A percentile compares a stretch with the other conserved stretches of the same genome.
These are phyloP conservation scores for Paxillus rubicundulus DNA, from an alignment of 768 basidiomycete genomes.

Conservation along the genomic window DNA sequence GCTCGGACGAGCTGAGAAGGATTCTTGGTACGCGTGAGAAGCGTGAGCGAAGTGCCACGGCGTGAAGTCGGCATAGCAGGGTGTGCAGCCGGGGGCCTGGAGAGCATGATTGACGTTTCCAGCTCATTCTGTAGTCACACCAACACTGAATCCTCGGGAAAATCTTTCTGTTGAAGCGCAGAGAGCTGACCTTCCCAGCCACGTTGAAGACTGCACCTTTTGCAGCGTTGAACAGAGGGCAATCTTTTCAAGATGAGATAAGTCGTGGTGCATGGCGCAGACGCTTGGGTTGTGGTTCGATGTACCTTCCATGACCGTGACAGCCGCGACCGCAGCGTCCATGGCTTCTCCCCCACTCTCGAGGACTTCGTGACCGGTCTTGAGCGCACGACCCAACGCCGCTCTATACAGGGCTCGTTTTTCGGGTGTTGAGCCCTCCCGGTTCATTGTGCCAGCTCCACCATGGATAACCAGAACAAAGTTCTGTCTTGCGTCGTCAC, in stretches of 20 bases:
- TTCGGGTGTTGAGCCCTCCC: constrained; percentile 55
- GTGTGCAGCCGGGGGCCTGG: constrained; percentile 67
- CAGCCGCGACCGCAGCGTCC: constrained; percentile 78
- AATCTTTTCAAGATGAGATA: constrained; percentile 43
- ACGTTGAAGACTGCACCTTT: constrained; percentile 83
- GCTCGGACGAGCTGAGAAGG: constrained; percentile 69
- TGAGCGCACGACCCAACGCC: constrained; percentile 52
- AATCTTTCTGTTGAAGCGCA: neutral
- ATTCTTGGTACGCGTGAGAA: constrained; percentile 66
- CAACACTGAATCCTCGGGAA: neutral
- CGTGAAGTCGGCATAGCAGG: constrained; percentile 56
- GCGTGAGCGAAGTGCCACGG: constrained; percentile 61
- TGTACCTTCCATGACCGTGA: constrained; percentile 68
- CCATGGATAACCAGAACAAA: constrained; percentile 71
- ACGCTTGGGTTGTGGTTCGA: neutral
- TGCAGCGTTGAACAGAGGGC: constrained; percentile 73
- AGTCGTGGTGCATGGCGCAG: neutral
- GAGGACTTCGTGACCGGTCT: constrained; percentile 63
- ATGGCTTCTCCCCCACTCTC: constrained; percentile 72
- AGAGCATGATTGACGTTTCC: constrained; percentile 79
- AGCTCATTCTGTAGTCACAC: constrained; percentile 62
- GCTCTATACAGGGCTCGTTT: constrained; percentile 56
- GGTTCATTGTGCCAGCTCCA: constrained; percentile 71
- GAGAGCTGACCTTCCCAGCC: constrained; percentile 62
- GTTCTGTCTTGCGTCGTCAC: constrained; percentile 8